Base-by-base conservation (phyloP, 805 yeast genomes). In the Phaffomyces antillensis region DNA sequence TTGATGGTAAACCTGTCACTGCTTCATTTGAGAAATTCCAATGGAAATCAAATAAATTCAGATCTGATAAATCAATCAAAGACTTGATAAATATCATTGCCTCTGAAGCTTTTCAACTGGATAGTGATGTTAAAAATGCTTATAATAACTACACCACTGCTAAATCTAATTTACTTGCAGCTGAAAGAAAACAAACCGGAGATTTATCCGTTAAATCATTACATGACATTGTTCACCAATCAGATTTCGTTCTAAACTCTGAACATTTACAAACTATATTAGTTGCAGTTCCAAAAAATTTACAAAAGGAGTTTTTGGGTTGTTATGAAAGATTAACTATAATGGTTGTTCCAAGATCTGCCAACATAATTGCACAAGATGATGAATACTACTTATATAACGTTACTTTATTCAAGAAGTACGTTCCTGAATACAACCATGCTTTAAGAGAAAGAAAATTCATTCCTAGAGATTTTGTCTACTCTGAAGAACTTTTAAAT, bases 311-410 rank as follows among this genome's bases (percentile, higher is more conserved):
- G 32, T 93, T 89, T 60, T 64, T 81, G 48, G 67, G 69, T 50
- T 58, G 73, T 13, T 93, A 93, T 67, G 99, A 93, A 69, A 73
- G 85, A 4, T 66, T 88, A 49, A 69, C 83, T 17, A 72, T 77
- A 39, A 83, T 87, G 72, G 96, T 93, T 34, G 95, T 93, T 33
- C 99, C 99, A 46, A 81, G 97, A 58, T 79, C 89, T 33, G 96
- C 97, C 1, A 64, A 72, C 25, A 66, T 76, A 42, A 74, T 93
- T 47, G 70, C 85, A 9, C 66, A 73, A 42, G 99, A 93, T 66
- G 65, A 73, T 26, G 96, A 90, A 51, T 91, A 70, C 61, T 60
- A 70, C 26, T 72, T 93, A 48, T 90, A 77, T 69, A 75, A 82
- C 40, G 89, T 88, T 16, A 86, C 96, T 3, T 63, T 93, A 49